Base-by-base conservation (phyloP, 176 grass and related monocot species). In the Cocos nucifera region DNA sequence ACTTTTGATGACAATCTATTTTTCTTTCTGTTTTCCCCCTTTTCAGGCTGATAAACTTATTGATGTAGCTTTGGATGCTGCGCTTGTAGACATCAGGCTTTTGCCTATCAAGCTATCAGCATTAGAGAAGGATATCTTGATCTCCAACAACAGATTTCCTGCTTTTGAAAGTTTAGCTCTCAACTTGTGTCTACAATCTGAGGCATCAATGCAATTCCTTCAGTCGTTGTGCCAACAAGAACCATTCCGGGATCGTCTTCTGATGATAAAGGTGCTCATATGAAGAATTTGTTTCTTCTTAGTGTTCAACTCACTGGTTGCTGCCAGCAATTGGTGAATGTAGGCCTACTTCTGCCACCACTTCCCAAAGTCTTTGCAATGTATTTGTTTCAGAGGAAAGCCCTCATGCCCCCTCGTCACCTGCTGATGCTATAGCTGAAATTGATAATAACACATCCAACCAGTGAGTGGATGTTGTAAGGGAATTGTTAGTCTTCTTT, bases 161-260 rank as follows among this genome's bases (percentile, higher is more conserved):
- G 59, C 83, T 64, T 78, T 79, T 18, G 57, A 66, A 30, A 75
- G 69, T 73, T 62, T 70, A 23, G 66, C 78, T 54, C 67, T 87
- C 68, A 90, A 89, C 44, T 72, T 90, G 49, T 87, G 86, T 66
- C 91, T 87, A 74, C 91, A 96, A 71, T 90, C 80, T 1, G 91
- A 96, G 62, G 80, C 80, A 64, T 87, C 87, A 35, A 82, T 96
- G 69, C 91, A 96, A 51, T 87, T 96, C 87, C 80, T 96, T 69
- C 77, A 85, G 50, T 85, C 77, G 25, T 51, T 96, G 67, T 87
- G 91, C 78, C 91, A 96, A 25, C 91, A 96, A 53, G 90, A 96
- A 64, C 57, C 72, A 19, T 90, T 96, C 66, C 83, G 80, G 58
- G 91, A 96, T 72, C 78, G 72, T 67, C 82, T 96, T 67, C 71